Base-by-base conservation (phyloP, 2,329 filamentous ascomycete genomes). In the Ilyonectria mors-panacis region DNA sequence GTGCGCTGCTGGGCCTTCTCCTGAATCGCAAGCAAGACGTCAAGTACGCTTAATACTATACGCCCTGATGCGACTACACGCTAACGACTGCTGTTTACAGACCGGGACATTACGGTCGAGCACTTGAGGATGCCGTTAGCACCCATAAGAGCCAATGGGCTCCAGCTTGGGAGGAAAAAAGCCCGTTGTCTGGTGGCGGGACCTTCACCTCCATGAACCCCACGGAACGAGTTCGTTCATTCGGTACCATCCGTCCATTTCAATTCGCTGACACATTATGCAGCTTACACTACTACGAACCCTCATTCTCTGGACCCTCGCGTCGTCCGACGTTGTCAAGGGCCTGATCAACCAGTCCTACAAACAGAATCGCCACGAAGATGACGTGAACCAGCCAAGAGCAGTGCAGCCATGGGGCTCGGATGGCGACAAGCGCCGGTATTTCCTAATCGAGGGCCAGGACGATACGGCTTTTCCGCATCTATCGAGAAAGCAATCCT, bases 1-100 rank as follows among this genome's bases (percentile, higher is more conserved):
- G 97, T 85, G 94, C 94, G 69, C 83, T 99, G 72, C 85, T 99
- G 50, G 92, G 93, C 35, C 86, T 99, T 75, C 89, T 98, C 62
- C 86, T 99, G 77, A 99, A 99, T 82, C 92, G 96, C 81, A 98
- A 99, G 86, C 97, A 99, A 80, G 95, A 97, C 83, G 93, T 98
- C 79, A 97, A 99, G 96, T 98, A 89, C 82, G 94, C 70, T 70
- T n/a, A 47, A 56, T 19, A 28, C 60, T 30, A 37, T 37, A 21
- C 33, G 10, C 28, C 13, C 30, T n/a, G 33, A 66, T 12, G 26
- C 30, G 55, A 51, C 19, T 59, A 19, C 19, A 45, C 65, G 59
- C 68, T 75, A 50, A 70, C 72, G 69, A 61, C 71, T 47, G 57
- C 45, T 76, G 73, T 64, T 68, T 23, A 10, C 73, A 99, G 96